These are phyloP conservation scores for Flaveria linearis DNA, from an alignment of 129 eudicot species.

Conservation along the genomic window DNA sequence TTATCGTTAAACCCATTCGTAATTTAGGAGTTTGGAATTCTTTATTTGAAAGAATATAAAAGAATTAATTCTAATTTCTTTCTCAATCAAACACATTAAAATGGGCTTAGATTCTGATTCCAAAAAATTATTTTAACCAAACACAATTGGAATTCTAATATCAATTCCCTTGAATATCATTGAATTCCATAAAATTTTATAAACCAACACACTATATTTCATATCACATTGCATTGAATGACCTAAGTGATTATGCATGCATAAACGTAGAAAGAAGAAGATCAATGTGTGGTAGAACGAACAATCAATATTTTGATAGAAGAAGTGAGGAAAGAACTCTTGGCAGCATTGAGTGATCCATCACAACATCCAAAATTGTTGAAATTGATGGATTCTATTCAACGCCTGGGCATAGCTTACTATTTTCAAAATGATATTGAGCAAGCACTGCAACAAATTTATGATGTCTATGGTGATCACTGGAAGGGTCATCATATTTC, in stretches of 20 bases:
- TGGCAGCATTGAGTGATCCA: background rate
- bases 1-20: no score
- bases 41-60: no score
- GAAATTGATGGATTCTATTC: background rate
- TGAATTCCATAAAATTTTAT: no score
- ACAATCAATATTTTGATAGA: background rate
- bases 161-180: no score
- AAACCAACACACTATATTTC: no score
- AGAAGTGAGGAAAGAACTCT: background rate
- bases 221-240: background rate
- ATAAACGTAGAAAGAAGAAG: background rate
- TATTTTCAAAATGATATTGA: background rate
- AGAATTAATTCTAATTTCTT: no score
- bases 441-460: background rate
- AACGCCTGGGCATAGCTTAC: constrained; percentile 3
- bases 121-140: no score
- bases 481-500: background rate
- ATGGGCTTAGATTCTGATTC: no score
- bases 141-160: no score
- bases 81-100: no score
- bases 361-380: background rate
- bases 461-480: background rate
- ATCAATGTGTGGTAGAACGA: background rate
- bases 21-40: no score
- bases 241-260: background rate